Evolutionary conservation across 305 asterid genomes (phyloP).

Genomic region (Solanum aculeatissimum): DNA sequence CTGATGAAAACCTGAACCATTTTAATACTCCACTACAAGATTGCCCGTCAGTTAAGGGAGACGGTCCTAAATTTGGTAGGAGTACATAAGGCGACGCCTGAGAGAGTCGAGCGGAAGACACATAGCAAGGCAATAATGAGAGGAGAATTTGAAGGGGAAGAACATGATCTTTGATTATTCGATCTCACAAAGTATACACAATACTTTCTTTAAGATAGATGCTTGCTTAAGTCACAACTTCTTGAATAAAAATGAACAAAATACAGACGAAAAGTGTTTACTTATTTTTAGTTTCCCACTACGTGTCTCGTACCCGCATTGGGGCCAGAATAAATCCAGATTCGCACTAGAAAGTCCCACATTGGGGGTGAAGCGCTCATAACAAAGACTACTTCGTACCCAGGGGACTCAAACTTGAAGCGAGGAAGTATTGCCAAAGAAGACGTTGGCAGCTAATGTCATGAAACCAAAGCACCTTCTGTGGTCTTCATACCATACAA

Average conservation of each 20-base stretch:
- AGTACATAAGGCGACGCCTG: neutral
- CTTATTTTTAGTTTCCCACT: neutral
- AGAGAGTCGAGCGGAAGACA: neutral
- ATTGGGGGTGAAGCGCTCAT: neutral
- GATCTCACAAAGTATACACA: neutral
- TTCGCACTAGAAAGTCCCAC: neutral
- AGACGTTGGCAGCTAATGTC: neutral
- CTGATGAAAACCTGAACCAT: neutral
- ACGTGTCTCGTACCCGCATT: neutral
- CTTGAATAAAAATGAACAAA: neutral
- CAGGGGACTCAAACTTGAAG: neutral
- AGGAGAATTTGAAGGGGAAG: neutral
- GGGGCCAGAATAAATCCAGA: neutral
- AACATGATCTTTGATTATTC: neutral
- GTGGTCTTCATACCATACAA: neutral
- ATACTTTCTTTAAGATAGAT: neutral
- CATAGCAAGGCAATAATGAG: neutral
- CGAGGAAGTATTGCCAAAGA: neutral
- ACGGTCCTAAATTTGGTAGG: neutral
- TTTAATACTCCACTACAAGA: neutral
- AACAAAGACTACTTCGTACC: neutral
- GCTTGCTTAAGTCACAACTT: neutral
- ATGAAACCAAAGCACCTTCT: neutral
- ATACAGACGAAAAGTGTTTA: neutral
- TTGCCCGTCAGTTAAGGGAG: neutral